phyloP scores from a whole-genome alignment of 768 basidiomycete species.

The Tylopilus vinaceipallidus region DNA sequence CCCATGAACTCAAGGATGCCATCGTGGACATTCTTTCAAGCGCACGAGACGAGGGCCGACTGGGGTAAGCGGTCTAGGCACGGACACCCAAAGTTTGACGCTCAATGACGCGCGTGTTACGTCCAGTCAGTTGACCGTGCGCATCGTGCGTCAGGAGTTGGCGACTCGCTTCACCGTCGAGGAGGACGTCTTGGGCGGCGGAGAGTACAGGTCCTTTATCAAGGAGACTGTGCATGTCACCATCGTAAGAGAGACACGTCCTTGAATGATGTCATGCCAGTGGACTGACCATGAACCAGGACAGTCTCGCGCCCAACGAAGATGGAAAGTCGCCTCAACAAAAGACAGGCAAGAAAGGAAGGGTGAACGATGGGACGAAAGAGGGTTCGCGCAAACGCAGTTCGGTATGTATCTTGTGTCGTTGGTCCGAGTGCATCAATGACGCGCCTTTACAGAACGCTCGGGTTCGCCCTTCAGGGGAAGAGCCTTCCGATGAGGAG shows the following conservation, averaged over 20 bases:
- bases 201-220: conserved; percentile 46
- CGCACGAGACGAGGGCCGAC: conserved; percentile 21
- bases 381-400: conserved; percentile 7
- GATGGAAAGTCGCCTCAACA: not conserved
- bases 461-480: not conserved
- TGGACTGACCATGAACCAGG: conserved; percentile 6
- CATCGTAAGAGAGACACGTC: conserved; percentile 5
- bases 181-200: conserved; percentile 40
- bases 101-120: not conserved
- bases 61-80: conserved; percentile 11
- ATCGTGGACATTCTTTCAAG: conserved; percentile 22
- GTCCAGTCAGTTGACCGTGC: conserved; percentile 40
- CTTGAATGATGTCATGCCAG: not conserved
- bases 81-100: not conserved
- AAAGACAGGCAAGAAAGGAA: conserved; percentile 9
- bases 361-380: conserved; percentile 1
- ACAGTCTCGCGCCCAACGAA: conserved; percentile 10
- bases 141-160: conserved; percentile 48
- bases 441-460: not conserved
- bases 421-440: not conserved
- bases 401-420: conserved; percentile 8
- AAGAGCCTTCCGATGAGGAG: not conserved
- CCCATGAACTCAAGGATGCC: conserved; percentile 14
- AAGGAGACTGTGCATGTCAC: conserved; percentile 31
- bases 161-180: conserved; percentile 48